phyloP scores from a whole-genome alignment of 2,329 filamentous ascomycete species.

The Ilyonectria destructans region DNA sequence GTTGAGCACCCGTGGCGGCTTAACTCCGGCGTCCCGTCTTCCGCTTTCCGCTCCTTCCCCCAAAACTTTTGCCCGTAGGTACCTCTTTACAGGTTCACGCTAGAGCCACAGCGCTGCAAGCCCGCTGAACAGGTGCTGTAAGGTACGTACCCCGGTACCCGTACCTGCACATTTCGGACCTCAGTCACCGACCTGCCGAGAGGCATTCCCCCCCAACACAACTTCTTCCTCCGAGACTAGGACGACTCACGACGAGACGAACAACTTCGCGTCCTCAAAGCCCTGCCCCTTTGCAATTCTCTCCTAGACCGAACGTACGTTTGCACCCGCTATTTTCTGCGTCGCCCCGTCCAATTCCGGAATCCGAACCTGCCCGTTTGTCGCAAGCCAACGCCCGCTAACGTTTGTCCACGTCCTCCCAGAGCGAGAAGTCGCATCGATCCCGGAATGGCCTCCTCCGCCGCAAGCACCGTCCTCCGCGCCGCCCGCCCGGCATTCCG shows the following conservation, averaged over 20 bases:
- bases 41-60: slow-evolving; percentile 25
- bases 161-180: slow-evolving; percentile 14
- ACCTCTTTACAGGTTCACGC: no score
- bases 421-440: slow-evolving; percentile 6
- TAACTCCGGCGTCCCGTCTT: slow-evolving; percentile 44
- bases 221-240: slow-evolving; percentile 16
- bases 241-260: slow-evolving; percentile 2
- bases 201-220: slow-evolving; percentile 24
- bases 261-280: not conserved
- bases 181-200: slow-evolving; percentile 22
- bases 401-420: not conserved
- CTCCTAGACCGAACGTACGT: not conserved
- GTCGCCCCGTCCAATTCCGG: not conserved
- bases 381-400: not conserved
- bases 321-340: not conserved
- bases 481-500: slow-evolving; percentile 71
- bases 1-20: slow-evolving; percentile 31
- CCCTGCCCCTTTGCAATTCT: not conserved
- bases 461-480: slow-evolving; percentile 67
- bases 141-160: slow-evolving; percentile 14
- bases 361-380: not conserved
- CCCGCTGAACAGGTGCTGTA: not conserved
- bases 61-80: slow-evolving; percentile 1
- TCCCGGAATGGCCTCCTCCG: slow-evolving; percentile 52
- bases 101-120: no score